Percentiles rank a stretch among this genome's conserved stretches.
Conservation (phyloP, 768 basidiomycete species). For the Mycena pura region DNA sequence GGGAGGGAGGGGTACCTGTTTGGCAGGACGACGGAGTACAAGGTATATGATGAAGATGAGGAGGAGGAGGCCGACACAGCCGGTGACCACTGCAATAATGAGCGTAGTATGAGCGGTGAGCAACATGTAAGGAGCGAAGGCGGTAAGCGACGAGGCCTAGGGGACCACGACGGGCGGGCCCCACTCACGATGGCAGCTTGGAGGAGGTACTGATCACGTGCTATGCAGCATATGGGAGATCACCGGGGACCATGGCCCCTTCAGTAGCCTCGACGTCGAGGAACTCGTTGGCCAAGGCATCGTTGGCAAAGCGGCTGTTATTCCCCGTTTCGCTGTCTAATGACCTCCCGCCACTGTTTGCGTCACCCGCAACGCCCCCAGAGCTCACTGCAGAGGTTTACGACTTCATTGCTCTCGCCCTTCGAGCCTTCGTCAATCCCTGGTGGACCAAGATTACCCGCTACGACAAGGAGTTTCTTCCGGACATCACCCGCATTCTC, state of each 20-base stretch:
- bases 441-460: conserved; percentile 89
- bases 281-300: conserved; percentile 36
- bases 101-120: conserved; percentile 44
- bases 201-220: too few species aligned
- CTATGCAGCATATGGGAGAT: too few species aligned
- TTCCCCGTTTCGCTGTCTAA: conserved; percentile 60
- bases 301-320: conserved; percentile 64
- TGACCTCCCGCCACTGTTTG: conserved; percentile 60
- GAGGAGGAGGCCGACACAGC: conserved; percentile 45
- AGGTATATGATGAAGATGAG: conserved; percentile 45
- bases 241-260: conserved; percentile 4
- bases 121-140: conserved; percentile 16
- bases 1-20: conserved; percentile 62
- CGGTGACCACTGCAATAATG: conserved; percentile 57
- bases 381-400: conserved; percentile 76
- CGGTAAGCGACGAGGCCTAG: background rate
- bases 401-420: conserved; percentile 79
- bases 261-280: conserved; percentile 31
- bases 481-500: conserved; percentile 68
- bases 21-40: conserved; percentile 41
- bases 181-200: too few species aligned
- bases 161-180: conserved; percentile 10
- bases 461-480: conserved; percentile 84
- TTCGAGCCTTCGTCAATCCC: conserved; percentile 79
- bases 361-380: conserved; percentile 47